Evolutionary conservation across 352 stramenopile species (phyloP), one percentile per base, ranked within the genome.

Genomic region (Phytophthora sp.): DNA sequence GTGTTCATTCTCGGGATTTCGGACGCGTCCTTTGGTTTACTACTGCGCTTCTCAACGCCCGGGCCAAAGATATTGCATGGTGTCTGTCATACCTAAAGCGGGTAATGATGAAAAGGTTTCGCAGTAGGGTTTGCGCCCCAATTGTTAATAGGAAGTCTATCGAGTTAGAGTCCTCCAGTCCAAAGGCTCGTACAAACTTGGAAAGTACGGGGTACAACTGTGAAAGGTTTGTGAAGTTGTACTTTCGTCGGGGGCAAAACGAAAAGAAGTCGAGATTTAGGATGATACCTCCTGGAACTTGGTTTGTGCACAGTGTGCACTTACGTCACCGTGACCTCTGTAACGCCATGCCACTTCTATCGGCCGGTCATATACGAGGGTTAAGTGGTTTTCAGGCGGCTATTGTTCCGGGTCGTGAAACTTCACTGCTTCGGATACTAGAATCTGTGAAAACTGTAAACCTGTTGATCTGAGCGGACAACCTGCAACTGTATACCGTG

Each of bases 11-110:
- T 61, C 2, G 53, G 26, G 16, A 23, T 50, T 31, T 59, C 52
- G 8, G 38, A 59, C 7, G 20, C 42, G 31, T 45, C 41, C 55
- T 9, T 8, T 55, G 20, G 30, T 63, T 6, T 63, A 55, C 33
- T 55, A 39, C 23, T 63, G 42, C 30, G 44, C 41, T 26, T 63
- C 55, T n/a, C 55, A 53, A 36, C 39, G 27, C n/a, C 5, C n/a
- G 41, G 9, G 38, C 24, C 4, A 27, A 60, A 18, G 41, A 62
- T 30, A 20, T 53, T 45, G 41, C 12, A 7, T 63, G 55, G 55
- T 53, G 30, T 15, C 30, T 63, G 24, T 13, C 41, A 2, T 55
- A 55, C 31, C 15, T 63, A 0, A 63, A 63, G 30, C 30, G 44
- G 7, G 42, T 41, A 2, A 63, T 63, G 31, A 9, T 24, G 1